Base-by-base conservation (phyloP, 805 yeast species). In the Saturnispora sanitii region DNA sequence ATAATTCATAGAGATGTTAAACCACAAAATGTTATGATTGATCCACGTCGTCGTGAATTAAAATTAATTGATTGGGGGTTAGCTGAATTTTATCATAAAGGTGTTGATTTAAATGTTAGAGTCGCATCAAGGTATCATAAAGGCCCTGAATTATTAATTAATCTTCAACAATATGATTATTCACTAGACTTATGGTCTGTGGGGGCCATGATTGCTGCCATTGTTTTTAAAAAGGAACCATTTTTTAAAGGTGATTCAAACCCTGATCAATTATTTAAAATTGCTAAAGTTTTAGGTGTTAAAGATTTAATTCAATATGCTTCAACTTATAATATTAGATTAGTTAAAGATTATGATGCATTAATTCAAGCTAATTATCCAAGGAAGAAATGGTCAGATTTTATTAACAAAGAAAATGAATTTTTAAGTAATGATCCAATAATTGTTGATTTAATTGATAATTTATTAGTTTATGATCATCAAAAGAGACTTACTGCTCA, bases 1-100 rank as follows among this genome's bases (percentile, higher is more conserved):
- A 85, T 88, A 49, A 86, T 86, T 81, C 96, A 86, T 61, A 70
- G 96, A 57, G 96, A 86, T 61, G 95, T 86, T 38, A 86, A 86
- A 58, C 95, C 95, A 9, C 95, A 86, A 60, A 86, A 86, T 55
- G 85, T 86, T 33, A 86, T 86, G 95, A 86, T 86, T 50, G 95
- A 87, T 61, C 95, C 86, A 46, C 64, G 68, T 20, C 59, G 56
- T 35, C 72, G 70, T 49, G 64, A 67, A 31, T 64, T 87, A 54
- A 72, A 90, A 51, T 71, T 87, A 42, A 87, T 87, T 48, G 96
- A 87, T 64, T 87, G 96, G 96, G 96, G 96, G 13, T 65, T 87
- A 45, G 95, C 95, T 6, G 96, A 87, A 58, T 87, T 83, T 56
- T 87, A 87, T 61, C 95, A 87, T 56, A 80, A 82, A 2, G 92